phyloP scores from a whole-genome alignment of 2,329 filamentous ascomycete genomes.

The Trichoderma pleuroti region DNA sequence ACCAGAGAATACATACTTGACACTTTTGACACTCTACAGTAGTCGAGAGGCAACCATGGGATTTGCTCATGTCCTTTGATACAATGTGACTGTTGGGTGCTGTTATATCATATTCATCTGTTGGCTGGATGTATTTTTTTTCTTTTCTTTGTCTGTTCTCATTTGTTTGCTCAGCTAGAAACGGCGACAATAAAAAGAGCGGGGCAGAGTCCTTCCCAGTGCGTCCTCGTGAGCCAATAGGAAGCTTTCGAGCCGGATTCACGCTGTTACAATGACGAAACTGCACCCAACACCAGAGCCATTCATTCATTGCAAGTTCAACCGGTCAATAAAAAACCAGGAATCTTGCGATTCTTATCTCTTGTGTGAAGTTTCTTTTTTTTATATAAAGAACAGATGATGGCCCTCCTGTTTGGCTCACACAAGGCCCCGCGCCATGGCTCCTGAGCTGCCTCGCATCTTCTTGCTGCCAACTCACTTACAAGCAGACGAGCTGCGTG shows the following conservation, averaged over 20 bases:
- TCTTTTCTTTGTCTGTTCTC: too few species aligned
- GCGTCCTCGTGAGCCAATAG: not conserved
- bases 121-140: not conserved
- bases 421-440: conserved; percentile 23
- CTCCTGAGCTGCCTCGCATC: conserved; percentile 54
- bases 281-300: not conserved
- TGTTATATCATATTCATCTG: not conserved
- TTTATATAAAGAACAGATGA: not conserved
- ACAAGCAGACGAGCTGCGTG: conserved; percentile 56
- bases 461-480: conserved; percentile 73
- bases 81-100: not conserved
- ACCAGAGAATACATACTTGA: not conserved
- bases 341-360: not conserved
- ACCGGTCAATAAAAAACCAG: not conserved
- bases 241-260: not conserved
- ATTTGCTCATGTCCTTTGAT: not conserved
- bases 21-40: not conserved
- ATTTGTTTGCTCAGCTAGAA: not conserved
- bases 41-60: not conserved
- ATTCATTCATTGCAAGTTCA: not conserved
- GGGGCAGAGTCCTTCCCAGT: not conserved
- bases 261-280: not conserved
- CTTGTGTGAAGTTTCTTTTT: not conserved
- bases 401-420: not conserved
- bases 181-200: not conserved